phyloP scores from a whole-genome alignment of 1,284 basidiomycete species.

The Fomitopsis betulina region DNA sequence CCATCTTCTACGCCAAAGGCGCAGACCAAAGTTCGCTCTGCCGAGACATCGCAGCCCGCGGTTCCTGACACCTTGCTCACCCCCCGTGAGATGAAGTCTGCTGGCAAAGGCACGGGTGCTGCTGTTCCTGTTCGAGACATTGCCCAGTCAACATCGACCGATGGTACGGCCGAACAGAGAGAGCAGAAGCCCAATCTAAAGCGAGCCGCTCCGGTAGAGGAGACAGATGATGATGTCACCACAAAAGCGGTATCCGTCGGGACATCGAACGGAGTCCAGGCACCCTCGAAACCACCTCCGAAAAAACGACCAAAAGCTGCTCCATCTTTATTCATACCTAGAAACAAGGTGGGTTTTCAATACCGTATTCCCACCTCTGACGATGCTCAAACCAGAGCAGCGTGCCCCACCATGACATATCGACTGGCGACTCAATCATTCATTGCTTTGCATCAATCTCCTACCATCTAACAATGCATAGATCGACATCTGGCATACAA shows the following conservation, averaged over 20 bases:
- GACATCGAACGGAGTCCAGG: slow-evolving; percentile 8
- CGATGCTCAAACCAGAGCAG: not conserved
- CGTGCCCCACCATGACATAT: not conserved
- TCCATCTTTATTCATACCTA: slow-evolving; percentile 28
- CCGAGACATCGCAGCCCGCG: not conserved
- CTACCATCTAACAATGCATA: not conserved
- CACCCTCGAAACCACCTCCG: slow-evolving; percentile 14
- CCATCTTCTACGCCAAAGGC: slow-evolving; percentile 10
- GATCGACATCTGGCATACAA: not conserved
- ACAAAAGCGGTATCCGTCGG: not conserved
- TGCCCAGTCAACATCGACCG: slow-evolving; percentile 1
- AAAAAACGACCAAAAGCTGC: slow-evolving; percentile 26
- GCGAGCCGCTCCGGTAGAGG: slow-evolving; percentile 15
- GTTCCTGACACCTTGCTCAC: slow-evolving; percentile 12
- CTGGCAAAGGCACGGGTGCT: slow-evolving; percentile 3
- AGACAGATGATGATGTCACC: not conserved
- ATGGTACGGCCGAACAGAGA: not conserved
- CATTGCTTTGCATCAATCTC: not conserved
- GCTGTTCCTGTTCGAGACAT: not conserved
- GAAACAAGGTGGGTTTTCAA: slow-evolving; percentile 17
- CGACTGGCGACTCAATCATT: not conserved
- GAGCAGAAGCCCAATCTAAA: slow-evolving; percentile 16
- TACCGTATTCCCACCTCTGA: not conserved
- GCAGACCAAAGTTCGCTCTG: slow-evolving; percentile 11
- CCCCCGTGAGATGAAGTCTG: slow-evolving; percentile 16